Evolutionary conservation across 768 basidiomycete genomes (phyloP).

Genomic region (Phaffia tasmanica): DNA sequence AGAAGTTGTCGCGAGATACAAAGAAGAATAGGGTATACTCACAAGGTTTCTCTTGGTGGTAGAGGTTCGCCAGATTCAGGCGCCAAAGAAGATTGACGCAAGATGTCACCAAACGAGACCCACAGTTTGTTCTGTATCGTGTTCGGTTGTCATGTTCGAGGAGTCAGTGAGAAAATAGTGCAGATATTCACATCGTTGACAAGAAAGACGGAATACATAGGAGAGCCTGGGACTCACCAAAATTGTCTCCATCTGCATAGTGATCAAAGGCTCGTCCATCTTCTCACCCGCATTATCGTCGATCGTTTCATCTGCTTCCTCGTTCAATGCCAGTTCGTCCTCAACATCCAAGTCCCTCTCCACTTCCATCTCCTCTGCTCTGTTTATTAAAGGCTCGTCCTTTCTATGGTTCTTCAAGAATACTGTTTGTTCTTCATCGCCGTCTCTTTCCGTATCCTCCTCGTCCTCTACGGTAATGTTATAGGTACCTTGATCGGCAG

Average conservation of each 20-base stretch:
- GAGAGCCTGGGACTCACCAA: not conserved
- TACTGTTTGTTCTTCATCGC: not conserved
- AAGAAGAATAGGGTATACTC: not conserved
- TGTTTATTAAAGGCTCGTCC: too few relatives aligned
- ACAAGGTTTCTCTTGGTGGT: not conserved
- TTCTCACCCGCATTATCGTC: not conserved
- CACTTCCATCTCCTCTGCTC: too few relatives aligned
- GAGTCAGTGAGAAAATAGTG: not conserved
- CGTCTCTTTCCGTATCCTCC: not conserved
- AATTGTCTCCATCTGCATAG: conserved; percentile 2
- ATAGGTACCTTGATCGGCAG: too few relatives aligned
- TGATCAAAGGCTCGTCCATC: not conserved
- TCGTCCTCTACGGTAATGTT: too few relatives aligned
- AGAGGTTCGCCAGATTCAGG: conserved; percentile 6
- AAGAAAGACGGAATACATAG: not conserved
- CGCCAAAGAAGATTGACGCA: conserved; percentile 16
- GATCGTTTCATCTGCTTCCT: conserved; percentile 3
- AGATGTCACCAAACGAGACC: conserved; percentile 15
- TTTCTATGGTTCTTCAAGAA: too few relatives aligned
- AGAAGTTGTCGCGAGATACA: not conserved
- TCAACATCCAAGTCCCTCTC: not conserved
- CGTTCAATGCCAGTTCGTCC: conserved; percentile 4
- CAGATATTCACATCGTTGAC: too few relatives aligned
- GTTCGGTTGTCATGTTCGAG: not conserved
- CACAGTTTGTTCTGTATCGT: conserved; percentile 15